Percentiles rank a stretch among this genome's conserved stretches.
Evolutionary conservation across 306 rosid genomes (phyloP).

Genomic region (Malus domestica): ASM211411v1 NC_041790.1:30820501-30821000

Average conservation of each 20-base stretch:
- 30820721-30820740: conserved; percentile 87
- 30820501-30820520: conserved; percentile 75
- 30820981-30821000: not conserved
- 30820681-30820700: conserved; percentile 69
- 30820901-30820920: not conserved
- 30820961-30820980: not conserved
- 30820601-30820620: not conserved
- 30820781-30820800: not conserved
- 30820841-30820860: not conserved
- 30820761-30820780: not conserved
- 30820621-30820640: not conserved
- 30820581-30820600: not conserved
- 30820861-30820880: not conserved
- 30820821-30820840: not conserved
- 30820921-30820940: not conserved
- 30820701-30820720: conserved; percentile 88
- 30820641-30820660: not conserved
- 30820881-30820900: not conserved
- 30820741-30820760: conserved; percentile 11
- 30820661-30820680: conserved; percentile 59
- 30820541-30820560: conserved; percentile 76
- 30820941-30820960: not conserved
- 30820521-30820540: conserved; percentile 62
- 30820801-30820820: not conserved
- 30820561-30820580: conserved; percentile 75